phyloP scores from a whole-genome alignment of 768 basidiomycete genomes.

The Pisolithus orientalis region DNA sequence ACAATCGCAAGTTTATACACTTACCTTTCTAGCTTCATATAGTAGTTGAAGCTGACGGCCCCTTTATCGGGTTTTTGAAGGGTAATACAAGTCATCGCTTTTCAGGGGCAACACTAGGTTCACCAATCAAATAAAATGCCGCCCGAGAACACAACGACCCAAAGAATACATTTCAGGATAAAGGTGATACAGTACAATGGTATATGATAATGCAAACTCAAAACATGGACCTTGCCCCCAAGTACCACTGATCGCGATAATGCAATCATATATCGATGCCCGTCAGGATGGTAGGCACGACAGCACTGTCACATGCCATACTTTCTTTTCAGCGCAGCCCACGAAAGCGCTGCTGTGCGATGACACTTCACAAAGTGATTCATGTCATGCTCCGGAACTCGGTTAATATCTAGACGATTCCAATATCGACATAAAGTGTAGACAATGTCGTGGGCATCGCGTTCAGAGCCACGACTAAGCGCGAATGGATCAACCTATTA shows the following conservation, averaged over 20 bases:
- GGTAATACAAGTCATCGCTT: background rate
- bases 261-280: conserved; percentile 7
- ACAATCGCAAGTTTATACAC: too few relatives aligned
- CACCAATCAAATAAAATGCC: conserved; percentile 4
- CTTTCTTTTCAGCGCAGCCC: conserved; percentile 69
- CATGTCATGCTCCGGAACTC: conserved; percentile 84
- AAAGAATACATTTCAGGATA: conserved; percentile 3
- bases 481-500: conserved; percentile 5
- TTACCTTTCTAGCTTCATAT: too few relatives aligned
- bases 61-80: too few relatives aligned
- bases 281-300: conserved; percentile 26
- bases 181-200: conserved; percentile 18
- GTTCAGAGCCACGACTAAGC: conserved; percentile 57
- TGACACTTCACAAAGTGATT: conserved; percentile 60
- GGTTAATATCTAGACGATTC: conserved; percentile 81
- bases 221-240: background rate
- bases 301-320: conserved; percentile 47
- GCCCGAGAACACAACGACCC: background rate
- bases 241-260: conserved; percentile 9
- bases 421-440: conserved; percentile 70
- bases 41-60: too few relatives aligned
- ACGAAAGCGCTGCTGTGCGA: conserved; percentile 58
- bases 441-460: conserved; percentile 72
- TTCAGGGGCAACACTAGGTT: conserved; percentile 2
- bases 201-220: background rate